Base-by-base conservation (phyloP, 257 asterid species). In the Buddleja alternifolia region DNA sequence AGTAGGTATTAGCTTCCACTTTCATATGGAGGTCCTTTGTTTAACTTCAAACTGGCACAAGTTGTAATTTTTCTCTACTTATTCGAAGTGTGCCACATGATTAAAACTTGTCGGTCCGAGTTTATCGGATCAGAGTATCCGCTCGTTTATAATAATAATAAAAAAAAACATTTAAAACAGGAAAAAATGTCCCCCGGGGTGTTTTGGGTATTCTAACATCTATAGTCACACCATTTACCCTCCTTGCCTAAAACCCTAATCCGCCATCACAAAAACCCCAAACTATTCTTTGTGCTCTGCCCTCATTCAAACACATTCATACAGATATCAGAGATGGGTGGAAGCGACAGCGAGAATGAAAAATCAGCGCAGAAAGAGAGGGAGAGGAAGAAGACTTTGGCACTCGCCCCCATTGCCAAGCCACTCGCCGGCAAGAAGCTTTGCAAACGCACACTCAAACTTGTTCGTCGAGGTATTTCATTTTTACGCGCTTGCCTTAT, bases 361-460 rank as follows among this genome's bases (percentile, higher is more conserved):
- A 93, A 79, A 56, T 40, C 80, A 4, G 90, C 87, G 6, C 95
- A 78, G 65, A 93, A 88, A 44, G 95, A 90, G 83, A 83, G 84
- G 80, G 96, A 93, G 75, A 93, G 79, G 86, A 93, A 90, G 90
- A 90, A 93, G 87, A 36, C 85, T 0, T 40, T 68, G 36, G 85
- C 91, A 4, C 73, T 93, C 36, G 94, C 99, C 4, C 96, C 99
- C 52, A 93, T 93, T 9, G 97, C 97, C 52, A 90, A 85, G 72
- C 97, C 97, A 19, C 88, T 93, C 6, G 96, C 99, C 53, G 97
- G 97, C 0, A 93, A 90, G 45, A 93, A 93, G 53, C 97, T 93
- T 29, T 67, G 87, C 85, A 90, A 93, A 77, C 89, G 87, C 58
- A 82, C 95, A 29, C 85, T 93, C 67, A 93, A 90, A 56, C 97